Base-by-base conservation (phyloP, 441 rosid genomes). In the Eutrema salsugineum region DNA sequence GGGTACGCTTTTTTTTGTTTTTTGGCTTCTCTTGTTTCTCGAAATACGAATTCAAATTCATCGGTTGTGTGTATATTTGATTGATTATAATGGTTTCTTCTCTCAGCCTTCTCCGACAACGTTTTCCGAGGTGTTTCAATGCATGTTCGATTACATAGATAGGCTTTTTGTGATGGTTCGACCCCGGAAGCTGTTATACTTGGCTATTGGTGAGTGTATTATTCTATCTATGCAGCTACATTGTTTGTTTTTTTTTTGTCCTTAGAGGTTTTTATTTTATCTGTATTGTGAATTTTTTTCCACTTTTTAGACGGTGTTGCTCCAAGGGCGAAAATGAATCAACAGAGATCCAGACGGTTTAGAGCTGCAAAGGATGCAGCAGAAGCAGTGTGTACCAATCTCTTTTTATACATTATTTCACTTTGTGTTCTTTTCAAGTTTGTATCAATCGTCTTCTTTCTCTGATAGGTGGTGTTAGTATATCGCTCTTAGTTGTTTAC, bases 321-420 rank as follows among this genome's bases (percentile, higher is more conserved):
- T 20, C 98, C 97, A 27, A 84, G 98, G 74, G 98, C 97, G 14
- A 91, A 93, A 78, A 93, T 93, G 96, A 93, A 93, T 77, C 97
- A 93, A 76, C 98, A 93, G 73, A 85, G 96, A 7, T 88, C 98
- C 39, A 86, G 96, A 85, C 91, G 97, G 46, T 93, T 93, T 76
- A 85, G 97, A 80, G 88, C 98, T 53, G 96, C 97, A 47, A 88
- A 91, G 77, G 98, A 93, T 85, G 94, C 97, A 60, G 79, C 83
- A n/a, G 97, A 91, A 35, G 91, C 85, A 80, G 98, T 93, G 82
- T 71, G 89, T 80, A 30, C 55, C 35, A 30, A 1, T 11, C 40
- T 70, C 56, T 49, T 11, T 40, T 27, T 36, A 20, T 28, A 27
- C 30, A 15, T 27, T 42, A 6, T 57, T 35, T 40, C 65, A 22